Evolutionary conservation across 2,329 filamentous ascomycete species (phyloP).

Genomic region (Fusarium sp.): DNA sequence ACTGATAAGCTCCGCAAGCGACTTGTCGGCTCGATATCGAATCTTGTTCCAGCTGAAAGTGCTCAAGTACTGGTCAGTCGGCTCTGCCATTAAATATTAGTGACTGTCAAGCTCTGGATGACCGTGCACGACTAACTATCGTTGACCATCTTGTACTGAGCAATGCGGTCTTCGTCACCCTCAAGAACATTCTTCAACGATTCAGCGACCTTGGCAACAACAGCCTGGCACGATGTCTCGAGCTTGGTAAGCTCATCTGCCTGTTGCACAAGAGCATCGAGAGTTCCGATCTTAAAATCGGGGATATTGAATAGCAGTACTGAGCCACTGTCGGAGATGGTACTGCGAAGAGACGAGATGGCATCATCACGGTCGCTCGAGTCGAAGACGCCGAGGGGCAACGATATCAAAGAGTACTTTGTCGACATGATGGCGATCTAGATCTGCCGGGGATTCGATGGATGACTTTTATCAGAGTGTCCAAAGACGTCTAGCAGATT

Average conservation of each 20-base stretch:
- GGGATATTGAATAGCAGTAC: slow-evolving; percentile 84
- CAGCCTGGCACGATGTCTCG: slow-evolving; percentile 77
- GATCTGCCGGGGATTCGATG: slow-evolving; percentile 5
- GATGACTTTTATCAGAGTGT: slow-evolving; percentile 12
- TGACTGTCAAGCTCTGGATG: neutral
- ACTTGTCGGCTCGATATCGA: slow-evolving; percentile 93
- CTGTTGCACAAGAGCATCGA: slow-evolving; percentile 94
- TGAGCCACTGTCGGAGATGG: slow-evolving; percentile 78
- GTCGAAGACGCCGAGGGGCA: slow-evolving; percentile 87
- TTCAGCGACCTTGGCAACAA: slow-evolving; percentile 88
- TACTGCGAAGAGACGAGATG: slow-evolving; percentile 76
- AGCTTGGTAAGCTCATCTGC: slow-evolving; percentile 95
- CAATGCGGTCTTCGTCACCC: slow-evolving; percentile 82
- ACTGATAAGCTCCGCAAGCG: slow-evolving; percentile 86
- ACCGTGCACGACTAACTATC: slow-evolving; percentile 71
- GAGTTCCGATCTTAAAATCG: slow-evolving; percentile 96
- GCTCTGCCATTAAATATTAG: slow-evolving; percentile 67
- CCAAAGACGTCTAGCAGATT: slow-evolving; percentile 11
- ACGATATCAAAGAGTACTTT: slow-evolving; percentile 88
- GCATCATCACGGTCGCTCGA: slow-evolving; percentile 84
- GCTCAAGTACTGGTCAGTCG: slow-evolving; percentile 91
- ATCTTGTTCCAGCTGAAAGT: slow-evolving; percentile 97
- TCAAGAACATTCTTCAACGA: slow-evolving; percentile 84
- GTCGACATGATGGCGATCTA: slow-evolving; percentile 53
- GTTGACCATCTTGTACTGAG: slow-evolving; percentile 91